Conservation (phyloP, 805 yeast species). For the Spathaspora gorwiae region DNA sequence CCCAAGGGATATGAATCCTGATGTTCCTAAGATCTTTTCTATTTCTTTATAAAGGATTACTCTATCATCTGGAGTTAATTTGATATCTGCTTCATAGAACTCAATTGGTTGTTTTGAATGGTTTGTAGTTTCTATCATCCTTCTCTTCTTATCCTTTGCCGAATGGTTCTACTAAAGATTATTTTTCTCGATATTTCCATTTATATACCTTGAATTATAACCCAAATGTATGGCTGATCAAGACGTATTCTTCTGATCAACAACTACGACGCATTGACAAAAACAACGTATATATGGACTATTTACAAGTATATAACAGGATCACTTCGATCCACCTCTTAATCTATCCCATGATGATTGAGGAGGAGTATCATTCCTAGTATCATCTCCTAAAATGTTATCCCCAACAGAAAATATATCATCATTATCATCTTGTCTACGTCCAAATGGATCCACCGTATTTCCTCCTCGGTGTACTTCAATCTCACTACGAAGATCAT, state of each 20-base stretch:
- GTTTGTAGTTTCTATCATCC: too few species aligned
- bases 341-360: constrained; percentile 20
- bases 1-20: neutral
- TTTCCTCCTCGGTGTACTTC: constrained; percentile 5
- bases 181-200: too few species aligned
- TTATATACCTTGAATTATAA: too few species aligned
- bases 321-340: constrained; percentile 3
- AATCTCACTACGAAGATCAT: constrained; percentile 28
- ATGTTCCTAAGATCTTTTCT: constrained; percentile 3
- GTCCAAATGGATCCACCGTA: constrained; percentile 8
- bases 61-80: constrained; percentile 27
- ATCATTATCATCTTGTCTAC: neutral
- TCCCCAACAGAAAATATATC: constrained; percentile 2
- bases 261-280: too few species aligned
- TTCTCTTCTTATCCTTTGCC: too few species aligned
- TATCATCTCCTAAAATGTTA: neutral
- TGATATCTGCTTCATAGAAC: constrained; percentile 38
- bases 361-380: neutral
- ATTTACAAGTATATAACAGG: neutral
- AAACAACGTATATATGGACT: too few species aligned
- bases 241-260: too few species aligned
- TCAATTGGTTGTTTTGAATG: neutral
- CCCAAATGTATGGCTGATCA: too few species aligned
- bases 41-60: constrained; percentile 26
- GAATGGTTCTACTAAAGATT: too few species aligned